Conservation (phyloP, 176 grass and related monocot genomes). For the Thalia dealbata region DNA sequence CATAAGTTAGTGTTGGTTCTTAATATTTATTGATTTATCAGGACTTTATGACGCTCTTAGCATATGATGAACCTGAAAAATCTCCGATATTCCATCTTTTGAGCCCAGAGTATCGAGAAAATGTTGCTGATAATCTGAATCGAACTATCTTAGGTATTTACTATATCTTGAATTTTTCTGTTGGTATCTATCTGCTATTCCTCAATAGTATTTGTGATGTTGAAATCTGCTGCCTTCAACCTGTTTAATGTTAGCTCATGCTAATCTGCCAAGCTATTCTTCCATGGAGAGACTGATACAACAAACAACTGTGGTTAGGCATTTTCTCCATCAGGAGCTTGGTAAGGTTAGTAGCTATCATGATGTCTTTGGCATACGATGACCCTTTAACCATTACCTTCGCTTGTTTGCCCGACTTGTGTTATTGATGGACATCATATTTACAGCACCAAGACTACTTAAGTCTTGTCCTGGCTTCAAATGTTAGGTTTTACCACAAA, state of each 20-base stretch:
- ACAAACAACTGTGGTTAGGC: conserved; percentile 56
- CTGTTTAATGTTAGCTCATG: conserved; percentile 37
- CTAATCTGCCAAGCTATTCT: conserved; percentile 81
- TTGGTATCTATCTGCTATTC: not conserved
- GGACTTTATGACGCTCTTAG: conserved; percentile 85
- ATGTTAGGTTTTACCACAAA: not conserved
- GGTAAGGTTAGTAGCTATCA: conserved; percentile 47
- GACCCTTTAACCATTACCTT: not conserved
- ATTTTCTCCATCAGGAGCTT: conserved; percentile 66
- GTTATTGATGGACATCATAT: not conserved
- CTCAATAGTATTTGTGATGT: conserved; percentile 2
- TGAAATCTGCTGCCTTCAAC: not conserved
- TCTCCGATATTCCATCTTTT: conserved; percentile 96
- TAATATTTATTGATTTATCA: conserved; percentile 15
- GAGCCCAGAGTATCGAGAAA: conserved; percentile 77
- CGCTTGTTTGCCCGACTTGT: not conserved
- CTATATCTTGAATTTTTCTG: not conserved
- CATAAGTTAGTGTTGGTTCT: not conserved
- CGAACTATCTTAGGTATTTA: conserved; percentile 74
- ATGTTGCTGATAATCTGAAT: conserved; percentile 80
- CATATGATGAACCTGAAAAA: conserved; percentile 90
- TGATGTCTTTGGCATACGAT: not conserved
- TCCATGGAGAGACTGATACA: conserved; percentile 85
- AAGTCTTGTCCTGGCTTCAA: not conserved
- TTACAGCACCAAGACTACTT: not conserved